Evolutionary conservation across 805 yeast genomes (phyloP), one percentile per base, ranked within the genome.

Genomic region (Barnettozyma pratensis): DNA sequence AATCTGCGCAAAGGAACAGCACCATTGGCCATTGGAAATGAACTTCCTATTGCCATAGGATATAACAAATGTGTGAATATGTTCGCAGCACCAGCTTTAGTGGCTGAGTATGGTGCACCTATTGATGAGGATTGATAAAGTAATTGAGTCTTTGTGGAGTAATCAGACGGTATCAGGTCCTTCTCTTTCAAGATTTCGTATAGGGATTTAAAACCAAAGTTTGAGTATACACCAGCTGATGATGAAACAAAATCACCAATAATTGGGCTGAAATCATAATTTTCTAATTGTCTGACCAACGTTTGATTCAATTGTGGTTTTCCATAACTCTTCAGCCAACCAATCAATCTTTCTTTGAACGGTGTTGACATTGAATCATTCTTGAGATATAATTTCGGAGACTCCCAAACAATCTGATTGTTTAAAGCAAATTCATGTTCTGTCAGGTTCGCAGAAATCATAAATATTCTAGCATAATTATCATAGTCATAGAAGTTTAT

Each of bases 391-490:
- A 73, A 50, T 27, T 62, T 57, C 1, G 85, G 87, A 7, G 85
- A 76, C 34, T 72, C 63, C 90, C 90, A 84, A 32, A 76, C 66
- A 72, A 81, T 80, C 57, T 84, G 89, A 6, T 85, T 83, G 48
- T 84, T 79, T 1, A 73, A 72, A 5, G 67, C 66, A 44, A 79
- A 74, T 61, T 85, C 91, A 0, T 73, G 58, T 35, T 62, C 61
- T 1, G 83, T 79, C 46, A 83, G 59, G 61, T 85, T 85, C 60
- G 77, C 74, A 1, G 88, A 78, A 61, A 83, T 77, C 27, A 84
- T 66, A 26, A 77, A 78, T 0, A 85, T 61, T 57, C 77, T 81
- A 32, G 74, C 62, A 26, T 49, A 42, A 0, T 73, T 63, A 1
- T 44, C 50, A 14, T 66, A 67, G 2, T 59, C 59, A 56, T 70